Evolutionary conservation across 306 rosid genomes (phyloP).

Genomic region (Fragaria vesca): DNA sequence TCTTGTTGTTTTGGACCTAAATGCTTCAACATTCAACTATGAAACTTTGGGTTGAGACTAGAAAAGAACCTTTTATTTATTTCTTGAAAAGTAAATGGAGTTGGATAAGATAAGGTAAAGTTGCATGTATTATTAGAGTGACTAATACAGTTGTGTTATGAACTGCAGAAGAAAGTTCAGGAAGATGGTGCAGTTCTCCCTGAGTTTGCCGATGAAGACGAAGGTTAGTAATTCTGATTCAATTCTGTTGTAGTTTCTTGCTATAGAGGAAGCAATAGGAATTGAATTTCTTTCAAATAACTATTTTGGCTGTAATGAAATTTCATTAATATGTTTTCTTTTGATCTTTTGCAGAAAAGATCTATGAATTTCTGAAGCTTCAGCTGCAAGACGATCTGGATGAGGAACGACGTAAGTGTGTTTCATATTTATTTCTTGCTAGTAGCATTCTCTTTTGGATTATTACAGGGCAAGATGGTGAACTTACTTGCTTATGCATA

Average conservation of each 20-base stretch:
- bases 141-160: slow-evolving; percentile 18
- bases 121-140: neutral
- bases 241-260: slow-evolving; percentile 9
- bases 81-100: neutral
- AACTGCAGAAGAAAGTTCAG: slow-evolving; percentile 41
- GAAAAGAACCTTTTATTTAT: neutral
- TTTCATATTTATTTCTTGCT: slow-evolving; percentile 14
- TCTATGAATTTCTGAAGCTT: slow-evolving; percentile 69
- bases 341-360: slow-evolving; percentile 51
- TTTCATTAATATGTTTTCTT: slow-evolving; percentile 15
- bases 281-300: neutral
- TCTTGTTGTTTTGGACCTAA: neutral
- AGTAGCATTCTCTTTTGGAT: slow-evolving; percentile 7
- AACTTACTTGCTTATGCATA: neutral
- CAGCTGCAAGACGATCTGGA: slow-evolving; percentile 55
- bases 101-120: neutral
- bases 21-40: neutral
- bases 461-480: neutral
- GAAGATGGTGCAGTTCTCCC: slow-evolving; percentile 69
- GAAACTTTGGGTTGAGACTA: neutral
- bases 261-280: neutral
- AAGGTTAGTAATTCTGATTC: slow-evolving; percentile 46
- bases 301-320: neutral
- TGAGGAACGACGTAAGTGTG: slow-evolving; percentile 61
- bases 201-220: slow-evolving; percentile 81